Base-by-base conservation (phyloP, 768 basidiomycete genomes). In the Serendipita sp. region DNA sequence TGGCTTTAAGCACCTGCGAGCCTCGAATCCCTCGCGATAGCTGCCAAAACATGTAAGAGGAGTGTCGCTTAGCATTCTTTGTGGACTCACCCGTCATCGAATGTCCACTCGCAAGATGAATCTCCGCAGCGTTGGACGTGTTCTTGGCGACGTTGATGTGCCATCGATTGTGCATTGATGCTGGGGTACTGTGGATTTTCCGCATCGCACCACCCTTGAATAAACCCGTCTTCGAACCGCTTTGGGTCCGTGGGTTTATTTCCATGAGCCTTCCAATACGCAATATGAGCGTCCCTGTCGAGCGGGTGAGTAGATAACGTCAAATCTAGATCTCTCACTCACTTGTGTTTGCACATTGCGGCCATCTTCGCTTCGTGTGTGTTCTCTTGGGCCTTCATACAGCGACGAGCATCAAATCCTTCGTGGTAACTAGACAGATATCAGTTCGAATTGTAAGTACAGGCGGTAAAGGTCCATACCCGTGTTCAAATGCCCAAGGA, bases 1-100 rank as follows among this genome's bases (percentile, higher is more conserved):
- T 30, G 53, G 53, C 53, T 58, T 58, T 31, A 58, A 24, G 53
- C 53, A 58, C n/a, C 53, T 58, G 26, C 53, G 53, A 28, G 5
- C 9, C 53, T 58, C 53, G 53, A 58, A 58, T n/a, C 53, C 53
- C 33, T 58, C 53, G 33, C 53, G 53, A 58, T 58, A 58, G 22
- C 53, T 34, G 11, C 28, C 4, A 28, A 58, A 24, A 24, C 4
- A 38, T 14, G 14, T 38, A 38, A 38, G 38, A 7, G 38, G 14
- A 14, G 14, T 14, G 1, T 7, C 5, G 7, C n/a, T 20, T 20
- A n/a, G 45, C 45, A 58, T 31, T 34, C 11, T 22, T 31, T 26
- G 26, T 28, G 31, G 9, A 28, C 53, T 58, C 28, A 48, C 33
- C 53, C 53, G 26, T 58, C 53, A 58, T 58, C 26, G 31, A 58